Percentiles rank a stretch among this genome's conserved stretches.
phyloP scores from a whole-genome alignment of 2,329 filamentous ascomycete genomes.

The Colletotrichum acutatum region DNA sequence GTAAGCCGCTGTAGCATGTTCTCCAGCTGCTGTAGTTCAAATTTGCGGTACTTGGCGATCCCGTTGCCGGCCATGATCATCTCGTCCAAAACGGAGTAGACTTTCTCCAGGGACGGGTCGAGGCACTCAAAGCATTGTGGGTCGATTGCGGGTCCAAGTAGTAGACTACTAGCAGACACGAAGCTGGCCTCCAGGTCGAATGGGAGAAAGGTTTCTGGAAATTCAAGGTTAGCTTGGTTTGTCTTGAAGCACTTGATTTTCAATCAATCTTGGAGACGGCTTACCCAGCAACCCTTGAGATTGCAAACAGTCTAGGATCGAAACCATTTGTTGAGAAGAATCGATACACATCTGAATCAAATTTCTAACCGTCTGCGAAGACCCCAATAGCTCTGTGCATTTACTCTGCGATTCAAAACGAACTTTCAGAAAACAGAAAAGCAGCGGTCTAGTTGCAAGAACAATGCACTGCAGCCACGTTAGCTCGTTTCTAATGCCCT shows the following conservation, averaged over 20 bases:
- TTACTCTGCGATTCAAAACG: slow-evolving; percentile 41
- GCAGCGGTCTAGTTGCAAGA: slow-evolving; percentile 44
- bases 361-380: slow-evolving; percentile 47
- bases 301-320: slow-evolving; percentile 55
- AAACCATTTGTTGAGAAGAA: slow-evolving; percentile 46
- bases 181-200: slow-evolving; percentile 59
- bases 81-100: slow-evolving; percentile 56
- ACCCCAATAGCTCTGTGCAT: slow-evolving; percentile 48
- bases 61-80: slow-evolving; percentile 58
- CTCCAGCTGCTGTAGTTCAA: slow-evolving; percentile 58
- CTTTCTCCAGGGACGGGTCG: slow-evolving; percentile 51
- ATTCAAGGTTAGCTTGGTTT: not conserved
- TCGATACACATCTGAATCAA: slow-evolving; percentile 48
- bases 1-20: slow-evolving; percentile 48
- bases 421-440: slow-evolving; percentile 47
- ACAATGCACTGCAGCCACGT: slow-evolving; percentile 42
- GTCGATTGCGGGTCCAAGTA: slow-evolving; percentile 51
- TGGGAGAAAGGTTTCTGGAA: slow-evolving; percentile 57
- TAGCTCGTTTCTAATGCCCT: not conserved
- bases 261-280: not conserved
- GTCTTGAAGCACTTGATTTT: no score
- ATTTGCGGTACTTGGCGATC: slow-evolving; percentile 55
- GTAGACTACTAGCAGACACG: slow-evolving; percentile 53
- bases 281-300: slow-evolving; percentile 59
- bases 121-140: slow-evolving; percentile 47